These are phyloP conservation scores for Tylopilus balloui DNA, from an alignment of 768 basidiomycete genomes.

Conservation along the genomic window DNA sequence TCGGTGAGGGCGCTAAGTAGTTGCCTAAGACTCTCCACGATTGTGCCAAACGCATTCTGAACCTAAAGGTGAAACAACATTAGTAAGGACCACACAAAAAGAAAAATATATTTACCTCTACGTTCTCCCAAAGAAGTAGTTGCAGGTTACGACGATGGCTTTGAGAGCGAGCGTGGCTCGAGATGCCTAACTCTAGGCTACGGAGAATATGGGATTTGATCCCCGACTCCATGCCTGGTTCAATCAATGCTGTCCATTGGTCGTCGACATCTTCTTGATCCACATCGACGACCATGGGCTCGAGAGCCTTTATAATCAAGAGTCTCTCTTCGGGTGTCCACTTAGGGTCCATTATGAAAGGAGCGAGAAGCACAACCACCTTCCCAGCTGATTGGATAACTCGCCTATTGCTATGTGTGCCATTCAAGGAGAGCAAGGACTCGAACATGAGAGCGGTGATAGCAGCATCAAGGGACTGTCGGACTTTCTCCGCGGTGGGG, in stretches of 20 bases:
- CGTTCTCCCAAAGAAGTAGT: slow-evolving; percentile 58
- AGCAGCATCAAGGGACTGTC: slow-evolving; percentile 65
- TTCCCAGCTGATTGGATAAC: slow-evolving; percentile 64
- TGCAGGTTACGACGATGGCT: slow-evolving; percentile 42
- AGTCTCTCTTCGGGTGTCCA: slow-evolving; percentile 66
- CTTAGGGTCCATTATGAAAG: slow-evolving; percentile 35
- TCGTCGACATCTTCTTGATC: slow-evolving; percentile 26
- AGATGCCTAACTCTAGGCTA: slow-evolving; percentile 24
- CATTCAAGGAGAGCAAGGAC: slow-evolving; percentile 59
- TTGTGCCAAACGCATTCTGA: slow-evolving; percentile 41
- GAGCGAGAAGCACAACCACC: slow-evolving; percentile 40
- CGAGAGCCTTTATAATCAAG: slow-evolving; percentile 59
- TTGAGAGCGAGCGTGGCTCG: slow-evolving; percentile 5
- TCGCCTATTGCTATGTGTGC: slow-evolving; percentile 52
- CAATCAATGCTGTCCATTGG: slow-evolving; percentile 46
- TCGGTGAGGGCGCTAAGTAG: slow-evolving; percentile 38
- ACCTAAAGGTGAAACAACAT: slow-evolving; percentile 37
- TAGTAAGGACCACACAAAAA: neutral
- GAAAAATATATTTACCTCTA: slow-evolving; percentile 49
- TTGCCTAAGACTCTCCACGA: slow-evolving; percentile 35
- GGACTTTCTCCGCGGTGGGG: slow-evolving; percentile 58
- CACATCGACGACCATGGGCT: slow-evolving; percentile 52
- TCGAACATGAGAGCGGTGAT: slow-evolving; percentile 68
- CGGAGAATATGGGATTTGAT: slow-evolving; percentile 55
- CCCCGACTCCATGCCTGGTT: slow-evolving; percentile 48